These are phyloP conservation scores for Stagonosporopsis chrysanthemi DNA, from an alignment of 2,329 filamentous ascomycete species.

Conservation along the genomic window DNA sequence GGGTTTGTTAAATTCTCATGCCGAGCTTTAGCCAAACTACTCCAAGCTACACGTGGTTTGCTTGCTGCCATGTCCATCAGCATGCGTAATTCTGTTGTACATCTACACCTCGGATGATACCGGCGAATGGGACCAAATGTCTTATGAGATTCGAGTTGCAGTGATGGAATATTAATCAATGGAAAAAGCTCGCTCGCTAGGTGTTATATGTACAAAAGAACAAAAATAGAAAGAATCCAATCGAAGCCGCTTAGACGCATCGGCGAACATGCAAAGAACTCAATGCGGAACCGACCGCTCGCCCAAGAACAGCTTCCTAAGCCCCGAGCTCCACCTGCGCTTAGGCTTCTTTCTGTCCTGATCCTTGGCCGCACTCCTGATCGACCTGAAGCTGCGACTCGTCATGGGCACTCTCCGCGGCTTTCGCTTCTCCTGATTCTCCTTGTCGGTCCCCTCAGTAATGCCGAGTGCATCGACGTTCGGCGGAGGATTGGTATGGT, in stretches of 20 bases:
- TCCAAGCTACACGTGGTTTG: no score
- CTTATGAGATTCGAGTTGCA: no score
- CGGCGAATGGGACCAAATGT: not conserved
- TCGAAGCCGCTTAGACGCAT: not conserved
- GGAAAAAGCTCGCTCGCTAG: slow-evolving; percentile 4
- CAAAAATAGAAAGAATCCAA: not conserved
- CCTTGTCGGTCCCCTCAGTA: slow-evolving; percentile 4
- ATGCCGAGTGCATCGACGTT: slow-evolving; percentile 16
- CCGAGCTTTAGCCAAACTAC: no score
- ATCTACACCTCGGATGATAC: not conserved
- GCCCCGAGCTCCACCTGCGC: slow-evolving; percentile 33
- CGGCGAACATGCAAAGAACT: not conserved
- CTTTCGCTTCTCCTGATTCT: not conserved
- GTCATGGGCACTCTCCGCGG: slow-evolving; percentile 5
- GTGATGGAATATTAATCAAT: not conserved
- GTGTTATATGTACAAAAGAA: slow-evolving; percentile 1
- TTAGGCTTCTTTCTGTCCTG: slow-evolving; percentile 22
- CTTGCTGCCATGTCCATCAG: no score
- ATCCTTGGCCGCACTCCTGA: slow-evolving; percentile 14
- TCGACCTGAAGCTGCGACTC: slow-evolving; percentile 15
- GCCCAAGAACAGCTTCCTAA: slow-evolving; percentile 31
- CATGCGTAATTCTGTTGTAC: no score
- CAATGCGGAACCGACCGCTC: slow-evolving; percentile 3
- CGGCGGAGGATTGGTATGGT: slow-evolving; percentile 1
- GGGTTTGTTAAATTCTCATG: no score